Evolutionary conservation across 179 eudicot species (phyloP), one percentile per base, ranked within the genome.

Genomic region (Pouteria campechiana): DNA sequence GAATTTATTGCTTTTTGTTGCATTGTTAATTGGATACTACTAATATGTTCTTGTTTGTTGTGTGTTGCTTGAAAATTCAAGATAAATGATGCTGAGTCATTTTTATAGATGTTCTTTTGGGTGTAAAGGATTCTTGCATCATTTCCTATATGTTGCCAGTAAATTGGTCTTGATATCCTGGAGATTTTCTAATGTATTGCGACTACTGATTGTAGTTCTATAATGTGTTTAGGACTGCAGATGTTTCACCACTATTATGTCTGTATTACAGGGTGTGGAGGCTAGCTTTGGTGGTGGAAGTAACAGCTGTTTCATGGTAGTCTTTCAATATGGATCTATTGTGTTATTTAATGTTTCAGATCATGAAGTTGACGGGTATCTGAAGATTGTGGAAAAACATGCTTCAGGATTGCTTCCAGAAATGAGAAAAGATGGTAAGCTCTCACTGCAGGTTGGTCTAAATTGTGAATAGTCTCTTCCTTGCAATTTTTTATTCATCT

Each of bases 401-500:
- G 81, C 90, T 44, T 72, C 93, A 19, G 83, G 83, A 31, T 55
- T 72, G 65, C 95, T 86, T 17, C 81, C 83, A 25, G 98, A 90
- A 59, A 85, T 76, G 90, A 76, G 82, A 64, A 86, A 81, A 62
- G 98, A 90, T 68, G 98, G 98, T 90, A 48, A 76, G 86, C 48
- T 25, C 10, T 39, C 25, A 17, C n/a, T n/a, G n/a, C n/a, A n/a
- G n/a, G n/a, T n/a, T n/a, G n/a, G n/a, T n/a, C n/a, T n/a, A n/a
- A n/a, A n/a, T n/a, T n/a, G n/a, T n/a, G n/a, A n/a, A n/a, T n/a
- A n/a, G n/a, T n/a, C n/a, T n/a, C n/a, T n/a, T n/a, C n/a, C n/a
- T n/a, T n/a, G n/a, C n/a, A n/a, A n/a, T n/a, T n/a, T n/a, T n/a
- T n/a, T n/a, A n/a, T n/a, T n/a, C n/a, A n/a, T n/a, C n/a, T n/a